Evolutionary conservation across 2,329 filamentous ascomycete species (phyloP), one percentile per base, ranked within the genome.

Genomic region (Botrytis paeoniae): DNA sequence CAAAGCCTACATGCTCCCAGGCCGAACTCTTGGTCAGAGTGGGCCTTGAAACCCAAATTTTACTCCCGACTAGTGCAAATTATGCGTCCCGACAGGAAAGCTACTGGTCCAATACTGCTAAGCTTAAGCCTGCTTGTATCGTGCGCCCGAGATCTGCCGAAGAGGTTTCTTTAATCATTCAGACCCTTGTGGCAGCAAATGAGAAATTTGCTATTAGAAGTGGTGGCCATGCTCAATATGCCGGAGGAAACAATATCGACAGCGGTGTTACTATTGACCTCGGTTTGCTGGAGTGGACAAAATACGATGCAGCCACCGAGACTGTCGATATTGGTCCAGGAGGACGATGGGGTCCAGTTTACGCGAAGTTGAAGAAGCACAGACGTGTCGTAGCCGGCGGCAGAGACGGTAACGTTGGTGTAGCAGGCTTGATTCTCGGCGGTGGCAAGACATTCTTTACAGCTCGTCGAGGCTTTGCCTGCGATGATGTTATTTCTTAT

Each of bases 181-280:
- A 61, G 6, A 69, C 74, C 18, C 61, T 72, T 8, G 48, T 57
- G 18, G 54, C 54, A 16, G n/a, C 70, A n/a, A 73, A 72, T 57
- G 48, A 54, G 29, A 29, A 69, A 45, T 83, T 83, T 76, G 80
- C 82, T 16, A 80, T 82, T 72, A 81, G 82, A 75, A 81, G 81
- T 69, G 83, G 82, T n/a, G 82, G 84, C 2, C 83, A 85, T 74
- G 72, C 61, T 43, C 43, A 72, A 20, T 74, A 72, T 29, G 59
- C 64, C 22, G 75, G 74, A 1, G 66, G 59, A 10, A 74, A 75
- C 9, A 77, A 74, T 45, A 75, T 73, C 29, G 62, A 75, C 29
- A 75, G 70, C 12, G 76, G 76, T 8, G 70, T 78, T 22, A 72
- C 73, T 20, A 74, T 77, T 68, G 74, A 76, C 71, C 37, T 77